Conservation (phyloP, 2,329 filamentous ascomycete genomes). For the Penicillium sp. region DNA sequence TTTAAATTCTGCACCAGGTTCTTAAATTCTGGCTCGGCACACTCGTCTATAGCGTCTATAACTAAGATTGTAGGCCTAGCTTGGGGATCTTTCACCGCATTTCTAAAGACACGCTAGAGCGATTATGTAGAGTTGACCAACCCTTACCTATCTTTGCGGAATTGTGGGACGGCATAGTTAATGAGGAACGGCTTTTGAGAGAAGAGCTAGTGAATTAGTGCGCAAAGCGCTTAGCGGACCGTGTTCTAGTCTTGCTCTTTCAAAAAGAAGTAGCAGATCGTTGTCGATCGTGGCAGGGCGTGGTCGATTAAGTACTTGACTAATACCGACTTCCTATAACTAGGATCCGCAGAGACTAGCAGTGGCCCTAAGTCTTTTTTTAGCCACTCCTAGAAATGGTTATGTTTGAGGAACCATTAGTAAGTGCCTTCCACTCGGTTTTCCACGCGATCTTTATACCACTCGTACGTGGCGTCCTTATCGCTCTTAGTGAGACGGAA, state of each 20-base stretch:
- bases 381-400: neutral
- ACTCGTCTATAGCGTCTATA: neutral
- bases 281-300: neutral
- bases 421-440: neutral
- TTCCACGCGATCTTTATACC: neutral
- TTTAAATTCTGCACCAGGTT: neutral
- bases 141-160: neutral
- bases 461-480: neutral
- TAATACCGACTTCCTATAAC: neutral
- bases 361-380: neutral
- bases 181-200: neutral
- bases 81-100: neutral
- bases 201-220: neutral
- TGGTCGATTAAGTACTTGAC: neutral
- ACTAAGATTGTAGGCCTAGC: neutral
- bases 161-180: neutral
- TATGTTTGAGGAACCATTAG: neutral
- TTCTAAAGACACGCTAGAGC: neutral
- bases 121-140: neutral
- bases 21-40: neutral
- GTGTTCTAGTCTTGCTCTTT: neutral
- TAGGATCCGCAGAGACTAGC: neutral
- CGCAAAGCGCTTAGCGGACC: neutral
- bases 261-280: neutral
- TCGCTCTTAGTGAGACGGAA: neutral